Evolutionary conservation across 495 filamentous ascomycete species (phyloP), one percentile per base, ranked within the genome.

Genomic region (Talaromyces stipitatus): DNA sequence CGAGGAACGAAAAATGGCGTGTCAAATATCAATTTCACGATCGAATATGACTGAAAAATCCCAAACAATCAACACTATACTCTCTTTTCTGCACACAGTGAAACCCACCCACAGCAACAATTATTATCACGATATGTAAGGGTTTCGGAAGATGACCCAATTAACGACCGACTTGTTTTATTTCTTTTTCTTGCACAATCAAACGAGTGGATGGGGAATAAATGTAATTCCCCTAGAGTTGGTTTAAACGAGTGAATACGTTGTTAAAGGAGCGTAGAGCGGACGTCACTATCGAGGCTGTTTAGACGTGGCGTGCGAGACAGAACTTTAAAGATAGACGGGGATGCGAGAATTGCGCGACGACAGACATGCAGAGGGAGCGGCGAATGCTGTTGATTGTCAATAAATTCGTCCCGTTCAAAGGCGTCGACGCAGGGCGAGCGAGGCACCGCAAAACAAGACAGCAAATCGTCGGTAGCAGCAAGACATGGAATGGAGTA

Each of bases 401-500:
- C 33, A n/a, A 55, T 4, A 6, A 24, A 30, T 26, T 55, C 54
- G 33, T 46, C 38, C 38, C 54, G 28, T 48, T 55, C 54, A 45
- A 20, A 46, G 24, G 32, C 38, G 54, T 55, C 54, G 54, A 29
- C 54, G 54, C 54, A 46, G 54, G 54, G 38, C 54, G 36, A 55
- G 54, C 54, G 54, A 55, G 57, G 54, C 16, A 60, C 43, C n/a
- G 60, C 58, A n/a, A 56, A 57, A 59, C 61, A 56, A 46, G 64
- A 68, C 62, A 61, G 60, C 68, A 68, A 48, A 48, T 58, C 68
- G 50, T 66, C 60, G 58, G 66, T 54, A 62, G 63, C 63, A 61
- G 51, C 48, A 53, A 55, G 38, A 61, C 54, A 61, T 61, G 55
- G 26, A n/a, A 56, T 57, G 60, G 55, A 58, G 59, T 61, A 66